These are phyloP conservation scores for Sporothrix pseudoabietina DNA, from an alignment of 2,329 filamentous ascomycete species.

Conservation along the genomic window DNA sequence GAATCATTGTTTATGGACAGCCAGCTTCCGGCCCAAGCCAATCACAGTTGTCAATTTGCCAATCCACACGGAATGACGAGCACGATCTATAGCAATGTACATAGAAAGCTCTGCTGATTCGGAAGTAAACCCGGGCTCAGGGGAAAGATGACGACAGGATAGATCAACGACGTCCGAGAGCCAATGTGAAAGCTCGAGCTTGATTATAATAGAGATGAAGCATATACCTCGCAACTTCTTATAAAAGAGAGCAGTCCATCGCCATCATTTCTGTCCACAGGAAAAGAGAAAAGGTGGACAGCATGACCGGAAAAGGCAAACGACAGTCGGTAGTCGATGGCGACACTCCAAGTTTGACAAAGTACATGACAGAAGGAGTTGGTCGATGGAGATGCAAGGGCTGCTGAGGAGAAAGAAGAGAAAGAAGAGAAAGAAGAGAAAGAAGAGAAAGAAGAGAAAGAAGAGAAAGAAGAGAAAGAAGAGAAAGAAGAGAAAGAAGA, in stretches of 20 bases:
- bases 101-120: background rate
- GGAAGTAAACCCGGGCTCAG: background rate
- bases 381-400: background rate
- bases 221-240: background rate
- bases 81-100: background rate
- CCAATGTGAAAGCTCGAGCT: background rate
- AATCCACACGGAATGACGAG: conserved; percentile 17
- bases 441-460: background rate
- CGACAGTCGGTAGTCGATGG: background rate
- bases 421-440: no score
- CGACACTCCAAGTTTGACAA: background rate
- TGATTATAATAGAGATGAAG: background rate
- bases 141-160: conserved; percentile 2
- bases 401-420: background rate
- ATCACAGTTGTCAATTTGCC: conserved; percentile 2
- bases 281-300: background rate
- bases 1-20: conserved; percentile 1
- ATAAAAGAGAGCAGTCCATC: background rate
- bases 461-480: background rate
- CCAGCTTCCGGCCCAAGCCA: background rate
- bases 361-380: background rate
- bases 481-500: background rate
- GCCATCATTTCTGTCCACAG: background rate
- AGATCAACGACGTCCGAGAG: background rate
- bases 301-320: background rate